A percentile compares a stretch with the other conserved stretches of the same genome.
Evolutionary conservation across 1,139 yeast genomes (phyloP).

Genomic region (Diutina mesorugosa): DNA sequence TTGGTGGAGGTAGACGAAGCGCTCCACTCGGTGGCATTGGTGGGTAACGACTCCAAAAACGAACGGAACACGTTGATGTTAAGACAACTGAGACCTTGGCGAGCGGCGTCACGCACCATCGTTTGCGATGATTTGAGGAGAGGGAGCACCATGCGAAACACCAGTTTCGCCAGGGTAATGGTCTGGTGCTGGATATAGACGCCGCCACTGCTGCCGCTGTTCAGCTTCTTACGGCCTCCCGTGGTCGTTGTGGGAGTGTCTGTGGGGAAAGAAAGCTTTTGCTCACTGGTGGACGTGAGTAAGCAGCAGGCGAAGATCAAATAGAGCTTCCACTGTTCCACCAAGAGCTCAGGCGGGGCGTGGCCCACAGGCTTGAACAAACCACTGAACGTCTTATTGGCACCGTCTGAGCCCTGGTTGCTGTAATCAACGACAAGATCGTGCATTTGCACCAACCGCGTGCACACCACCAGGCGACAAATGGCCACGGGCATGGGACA

Average conservation of each 20-base stretch:
- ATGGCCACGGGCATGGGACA: slow-evolving; percentile 93
- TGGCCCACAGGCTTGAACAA: slow-evolving; percentile 18
- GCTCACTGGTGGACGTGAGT: slow-evolving; percentile 80
- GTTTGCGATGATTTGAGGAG: slow-evolving; percentile 60
- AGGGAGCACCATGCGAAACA: slow-evolving; percentile 81
- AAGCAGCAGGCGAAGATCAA: slow-evolving; percentile 89
- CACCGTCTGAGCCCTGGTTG: slow-evolving; percentile 28
- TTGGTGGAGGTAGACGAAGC: neutral
- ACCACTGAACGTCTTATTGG: slow-evolving; percentile 18
- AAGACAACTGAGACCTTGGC: slow-evolving; percentile 76
- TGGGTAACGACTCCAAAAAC: slow-evolving; percentile 65
- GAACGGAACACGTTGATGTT: slow-evolving; percentile 83
- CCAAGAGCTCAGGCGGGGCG: slow-evolving; percentile 56
- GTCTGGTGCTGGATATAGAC: slow-evolving; percentile 80
- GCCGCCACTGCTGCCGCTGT: slow-evolving; percentile 29
- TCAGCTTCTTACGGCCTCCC: slow-evolving; percentile 50
- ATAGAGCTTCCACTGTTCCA: slow-evolving; percentile 83
- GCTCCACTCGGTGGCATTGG: slow-evolving; percentile 34
- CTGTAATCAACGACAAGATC: slow-evolving; percentile 60
- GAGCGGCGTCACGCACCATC: slow-evolving; percentile 72
- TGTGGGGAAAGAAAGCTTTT: slow-evolving; percentile 51
- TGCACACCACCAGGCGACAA: slow-evolving; percentile 87
- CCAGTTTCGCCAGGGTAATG: slow-evolving; percentile 84
- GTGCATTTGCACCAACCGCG: slow-evolving; percentile 79
- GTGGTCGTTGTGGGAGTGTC: slow-evolving; percentile 18